Conservation (phyloP, 1,284 basidiomycete genomes). For the Leccinum ponderosum region DNA sequence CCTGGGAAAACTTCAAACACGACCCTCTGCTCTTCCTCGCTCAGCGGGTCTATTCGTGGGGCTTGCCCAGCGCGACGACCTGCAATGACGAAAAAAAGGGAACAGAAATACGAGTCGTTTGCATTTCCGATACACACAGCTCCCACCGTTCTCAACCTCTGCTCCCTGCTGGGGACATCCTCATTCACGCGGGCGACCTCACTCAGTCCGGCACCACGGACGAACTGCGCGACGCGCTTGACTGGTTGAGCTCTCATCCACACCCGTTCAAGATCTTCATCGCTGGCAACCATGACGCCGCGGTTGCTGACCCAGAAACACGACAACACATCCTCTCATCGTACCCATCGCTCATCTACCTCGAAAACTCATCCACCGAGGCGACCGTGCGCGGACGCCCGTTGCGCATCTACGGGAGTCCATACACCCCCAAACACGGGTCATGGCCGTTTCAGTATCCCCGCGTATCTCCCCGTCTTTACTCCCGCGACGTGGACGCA, state of each 20-base stretch:
- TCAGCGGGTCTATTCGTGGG: conserved; percentile 3
- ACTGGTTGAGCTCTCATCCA: conserved; percentile 9
- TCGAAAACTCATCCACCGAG: conserved; percentile 8
- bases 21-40: conserved; percentile 11
- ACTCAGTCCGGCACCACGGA: conserved; percentile 6
- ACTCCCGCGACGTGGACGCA: neutral
- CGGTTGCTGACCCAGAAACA: conserved; percentile 5
- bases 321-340: neutral
- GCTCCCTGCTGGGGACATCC: conserved; percentile 10
- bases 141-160: conserved; percentile 4
- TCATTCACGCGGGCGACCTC: conserved; percentile 9
- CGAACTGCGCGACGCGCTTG: conserved; percentile 9
- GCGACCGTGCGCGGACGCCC: conserved; percentile 13
- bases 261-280: conserved; percentile 10
- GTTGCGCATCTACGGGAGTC: conserved; percentile 24
- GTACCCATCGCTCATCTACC: conserved; percentile 9
- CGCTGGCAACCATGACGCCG: conserved; percentile 12
- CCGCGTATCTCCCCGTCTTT: conserved; percentile 1
- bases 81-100: neutral
- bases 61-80: neutral
- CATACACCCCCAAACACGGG: conserved; percentile 21
- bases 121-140: conserved; percentile 11
- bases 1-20: conserved; percentile 8
- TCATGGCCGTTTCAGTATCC: conserved; percentile 12
- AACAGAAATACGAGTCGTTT: conserved; percentile 6